Base-by-base conservation (phyloP, 1,284 basidiomycete species). In the Heterobasidion irregulare region DNA sequence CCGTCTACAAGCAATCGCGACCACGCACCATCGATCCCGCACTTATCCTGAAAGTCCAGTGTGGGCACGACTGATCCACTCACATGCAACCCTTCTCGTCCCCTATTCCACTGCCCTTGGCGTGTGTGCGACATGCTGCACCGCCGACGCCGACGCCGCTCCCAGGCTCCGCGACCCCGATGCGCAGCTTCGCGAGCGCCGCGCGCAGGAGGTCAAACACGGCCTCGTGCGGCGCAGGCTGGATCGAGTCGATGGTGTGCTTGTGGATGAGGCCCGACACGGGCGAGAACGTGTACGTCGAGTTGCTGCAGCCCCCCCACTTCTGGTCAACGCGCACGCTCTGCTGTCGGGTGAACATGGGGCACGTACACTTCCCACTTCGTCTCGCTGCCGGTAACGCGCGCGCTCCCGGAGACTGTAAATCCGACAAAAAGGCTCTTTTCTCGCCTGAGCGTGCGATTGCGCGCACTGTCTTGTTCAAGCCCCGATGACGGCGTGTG, bases 211-310 rank as follows among this genome's bases (percentile, higher is more conserved):
- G 76, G 57, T 86, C 82, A 63, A 84, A 89, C 3, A 85, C 83
- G 0, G 82, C 76, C 55, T 80, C 74, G 62, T 87, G 84, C 2
- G 88, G 88, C 2, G 82, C 83, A 0, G 88, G 88, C 52, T 83
- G 77, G 52, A 90, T 90, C 9, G 82, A 83, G 64, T 89, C 77
- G 45, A 90, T 72, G 41, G 72, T 75, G 63, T 91, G 88, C 49
- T 74, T 61, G 46, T 79, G 66, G 54, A 91, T 83, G 45, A 82
- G 74, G 2, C 86, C 89, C 0, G 79, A 79, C 8, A 66, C 56
- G 0, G 84, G 83, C 1, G 85, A 87, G 65, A 90, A 89, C 0
- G 72, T 72, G 66, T 91, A 91, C n/a, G 84, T 88, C 54, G 82
- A 86, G 60, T 80, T 77, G 41, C 87, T 89, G 66, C 3, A 56